phyloP scores from a whole-genome alignment of 108 stramenopile genomes.

The Nannochloropsis granulata region DNA sequence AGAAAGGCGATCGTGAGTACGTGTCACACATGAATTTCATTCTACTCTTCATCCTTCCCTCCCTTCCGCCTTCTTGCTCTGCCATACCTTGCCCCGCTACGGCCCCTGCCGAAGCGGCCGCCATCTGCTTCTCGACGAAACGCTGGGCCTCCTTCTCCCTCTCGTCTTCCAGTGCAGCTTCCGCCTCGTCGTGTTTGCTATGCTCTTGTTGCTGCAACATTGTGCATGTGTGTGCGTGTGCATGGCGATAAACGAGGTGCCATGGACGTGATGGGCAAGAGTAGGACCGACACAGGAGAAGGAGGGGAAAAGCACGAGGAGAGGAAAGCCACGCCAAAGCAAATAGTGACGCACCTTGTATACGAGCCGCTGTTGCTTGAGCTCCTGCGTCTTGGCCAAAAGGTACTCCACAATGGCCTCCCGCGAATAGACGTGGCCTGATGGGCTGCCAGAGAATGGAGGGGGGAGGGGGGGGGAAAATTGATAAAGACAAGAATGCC shows the following conservation, averaged over 20 bases:
- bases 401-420: slow-evolving; percentile 33
- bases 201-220: neutral
- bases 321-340: too few species aligned
- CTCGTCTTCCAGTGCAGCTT: neutral
- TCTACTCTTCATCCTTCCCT: too few species aligned
- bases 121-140: neutral
- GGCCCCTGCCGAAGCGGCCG: neutral
- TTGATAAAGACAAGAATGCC: neutral
- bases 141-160: neutral
- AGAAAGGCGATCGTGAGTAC: too few species aligned
- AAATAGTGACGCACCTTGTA: neutral
- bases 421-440: slow-evolving; percentile 30
- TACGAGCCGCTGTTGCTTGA: slow-evolving; percentile 9
- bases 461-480: neutral
- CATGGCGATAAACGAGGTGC: neutral
- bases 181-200: neutral
- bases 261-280: neutral
- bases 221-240: too few species aligned
- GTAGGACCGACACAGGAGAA: neutral
- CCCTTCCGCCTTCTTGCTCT: neutral
- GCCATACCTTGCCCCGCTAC: neutral
- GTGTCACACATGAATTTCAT: too few species aligned
- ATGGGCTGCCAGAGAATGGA: slow-evolving; percentile 5
- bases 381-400: slow-evolving; percentile 20
- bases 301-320: neutral